Evolutionary conservation across 1,284 basidiomycete species (phyloP), one percentile per base, ranked within the genome.

Genomic region (Irpex rosettiformis): DNA sequence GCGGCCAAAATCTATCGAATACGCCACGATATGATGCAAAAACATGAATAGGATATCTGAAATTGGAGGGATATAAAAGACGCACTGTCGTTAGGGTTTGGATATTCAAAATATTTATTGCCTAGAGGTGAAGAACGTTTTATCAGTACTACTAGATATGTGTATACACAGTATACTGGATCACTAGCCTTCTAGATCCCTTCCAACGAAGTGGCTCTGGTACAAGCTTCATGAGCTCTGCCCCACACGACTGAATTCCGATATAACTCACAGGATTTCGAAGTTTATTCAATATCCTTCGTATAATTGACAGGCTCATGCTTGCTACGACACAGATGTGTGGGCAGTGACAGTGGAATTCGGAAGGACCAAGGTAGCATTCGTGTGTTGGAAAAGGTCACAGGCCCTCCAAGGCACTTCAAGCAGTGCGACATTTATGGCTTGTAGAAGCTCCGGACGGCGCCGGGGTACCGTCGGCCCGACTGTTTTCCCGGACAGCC

Each of bases 21-120:
- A 54, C 28, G 37, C 25, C 7, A 47, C 5, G 33, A 4, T 21
- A 54, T n/a, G n/a, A n/a, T 37, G 33, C 16, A 37, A 37, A 8
- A 16, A 16, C 11, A n/a, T n/a, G 21, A 3, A 7, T 16, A 10
- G 42, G 10, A 22, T 8, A 21, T 16, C 30, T 18, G n/a, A 25
- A 13, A 21, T 51, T 55, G 18, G 18, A 53, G 24, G 5, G 33
- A n/a, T 28, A 18, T 21, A 45, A 5, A 40, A 18, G 4, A 57
- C 64, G 13, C 54, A 70, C 70, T 64, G 30, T 63, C 63, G 18
- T 64, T 55, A 1, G 64, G 61, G 43, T 66, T 68, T 8, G 69
- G 67, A 51, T 69, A 65, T 49, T 72, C 70, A 52, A 62, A 71
- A 58, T 65, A 72, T 18, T 61, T 61, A 56, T 72, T 72, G 1